These are phyloP conservation scores for Colletotrichum coccodes DNA, from an alignment of 2,329 filamentous ascomycete species.

Conservation along the genomic window DNA sequence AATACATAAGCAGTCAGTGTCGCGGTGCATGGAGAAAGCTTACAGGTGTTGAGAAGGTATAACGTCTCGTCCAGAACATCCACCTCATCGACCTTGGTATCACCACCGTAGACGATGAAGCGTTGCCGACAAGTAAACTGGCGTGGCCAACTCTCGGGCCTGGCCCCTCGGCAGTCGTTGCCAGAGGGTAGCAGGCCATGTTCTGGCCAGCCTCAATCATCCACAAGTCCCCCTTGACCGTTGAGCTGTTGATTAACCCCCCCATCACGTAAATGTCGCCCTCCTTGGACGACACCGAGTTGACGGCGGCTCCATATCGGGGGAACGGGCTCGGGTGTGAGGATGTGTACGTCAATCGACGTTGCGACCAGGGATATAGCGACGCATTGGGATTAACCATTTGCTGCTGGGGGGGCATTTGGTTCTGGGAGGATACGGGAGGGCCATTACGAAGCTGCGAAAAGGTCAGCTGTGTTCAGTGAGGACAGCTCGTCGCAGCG, in stretches of 20 bases:
- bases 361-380: constrained; percentile 95
- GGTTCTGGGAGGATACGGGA: constrained; percentile 40
- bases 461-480: background rate
- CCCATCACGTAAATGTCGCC: constrained; percentile 99
- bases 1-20: background rate
- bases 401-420: constrained; percentile 28
- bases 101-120: constrained; percentile 99
- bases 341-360: constrained; percentile 85
- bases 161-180: constrained; percentile 92
- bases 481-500: constrained; percentile 47
- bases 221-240: constrained; percentile 97
- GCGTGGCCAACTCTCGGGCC: constrained; percentile 95
- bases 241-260: constrained; percentile 92
- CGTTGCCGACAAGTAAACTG: constrained; percentile 94
- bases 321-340: constrained; percentile 89
- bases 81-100: constrained; percentile 95
- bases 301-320: constrained; percentile 96
- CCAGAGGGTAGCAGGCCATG: constrained; percentile 90
- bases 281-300: constrained; percentile 91
- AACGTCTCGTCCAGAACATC: constrained; percentile 94
- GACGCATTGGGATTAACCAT: constrained; percentile 73
- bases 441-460: constrained; percentile 66
- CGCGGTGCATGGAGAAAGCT: constrained; percentile 50
- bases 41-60: constrained; percentile 97
- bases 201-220: constrained; percentile 92